Evolutionary conservation across 192 early-diverging fungal species (phyloP), one percentile per base, ranked within the genome.

Genomic region (Umbelopsis ramanniana): DNA sequence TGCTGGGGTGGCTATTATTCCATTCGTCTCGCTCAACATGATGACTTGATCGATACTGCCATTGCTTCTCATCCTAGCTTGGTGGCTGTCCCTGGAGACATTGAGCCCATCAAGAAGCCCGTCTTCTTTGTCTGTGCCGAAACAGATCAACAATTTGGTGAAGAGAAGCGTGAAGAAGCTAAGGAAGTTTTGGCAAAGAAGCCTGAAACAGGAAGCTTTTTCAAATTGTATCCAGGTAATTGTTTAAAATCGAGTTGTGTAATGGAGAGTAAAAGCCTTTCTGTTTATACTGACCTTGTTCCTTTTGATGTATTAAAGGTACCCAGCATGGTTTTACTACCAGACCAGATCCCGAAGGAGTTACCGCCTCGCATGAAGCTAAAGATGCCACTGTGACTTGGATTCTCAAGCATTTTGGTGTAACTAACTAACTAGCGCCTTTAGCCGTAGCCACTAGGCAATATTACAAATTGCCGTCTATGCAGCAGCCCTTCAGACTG

Each of bases 1-100:
- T 68, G 67, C 67, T 68, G 40, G 43, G 67, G 67, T 7, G 67
- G 67, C 17, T 50, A 45, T 26, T 68, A 46, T 19, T 19, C 67
- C 21, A 68, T 68, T 37, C 57, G 26, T 17, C 33, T 63, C 3
- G 57, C 57, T 63, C 26, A 29, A 11, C 26, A 63, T 37, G 57
- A 37, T 1, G 57, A 19, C 17, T 8, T 63, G 14, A 12, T 63
- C 15, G 57, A 38, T 37, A 35, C 29, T 7, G 26, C 57, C 17
- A n/a, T 63, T 19, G 57, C 57, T 19, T 63, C 57, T 37, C 57
- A 63, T 6, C 57, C 57, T 17, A 63, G 57, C 4, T 8, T 63
- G 0, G 57, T 63, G 1, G 57, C 26, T 37, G 57, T 63, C 11
- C 57, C 57, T n/a, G 26, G n/a, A 29, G 57, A 63, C 26, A 37